Evolutionary conservation across 441 rosid species (phyloP).

Genomic region (Bruguiera hainesii): DNA sequence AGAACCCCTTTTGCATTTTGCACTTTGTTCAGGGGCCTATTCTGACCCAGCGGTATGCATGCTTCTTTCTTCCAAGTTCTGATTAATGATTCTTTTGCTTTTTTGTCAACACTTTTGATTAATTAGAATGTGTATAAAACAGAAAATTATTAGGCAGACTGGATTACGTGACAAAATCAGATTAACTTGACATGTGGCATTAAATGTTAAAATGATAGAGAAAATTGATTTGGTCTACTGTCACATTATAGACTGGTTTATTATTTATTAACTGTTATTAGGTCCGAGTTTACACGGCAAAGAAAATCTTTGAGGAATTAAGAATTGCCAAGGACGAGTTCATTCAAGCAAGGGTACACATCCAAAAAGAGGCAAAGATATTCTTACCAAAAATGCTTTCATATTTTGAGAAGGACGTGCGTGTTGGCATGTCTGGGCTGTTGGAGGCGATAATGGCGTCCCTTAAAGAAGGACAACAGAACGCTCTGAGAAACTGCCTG

Average conservation of each 20-base stretch:
- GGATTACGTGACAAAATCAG: background rate
- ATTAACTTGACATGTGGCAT: background rate
- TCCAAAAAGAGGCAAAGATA: slow-evolving; percentile 57
- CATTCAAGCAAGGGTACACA: slow-evolving; percentile 43
- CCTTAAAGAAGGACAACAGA: slow-evolving; percentile 44
- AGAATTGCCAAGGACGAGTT: slow-evolving; percentile 57
- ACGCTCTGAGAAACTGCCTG: slow-evolving; percentile 37
- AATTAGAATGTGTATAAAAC: background rate
- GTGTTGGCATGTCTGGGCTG: slow-evolving; percentile 37
- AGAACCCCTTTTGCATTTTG: slow-evolving; percentile 80
- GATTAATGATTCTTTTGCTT: background rate
- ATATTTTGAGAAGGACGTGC: slow-evolving; percentile 63
- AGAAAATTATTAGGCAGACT: background rate
- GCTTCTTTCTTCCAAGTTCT: background rate
- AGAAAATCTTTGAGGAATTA: slow-evolving; percentile 55
- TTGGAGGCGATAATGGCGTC: slow-evolving; percentile 36
- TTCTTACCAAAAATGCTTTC: slow-evolving; percentile 52
- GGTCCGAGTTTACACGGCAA: slow-evolving; percentile 64
- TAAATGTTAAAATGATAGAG: background rate
- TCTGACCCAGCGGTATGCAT: slow-evolving; percentile 64
- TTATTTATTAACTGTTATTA: slow-evolving; percentile 8
- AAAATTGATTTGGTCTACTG: background rate
- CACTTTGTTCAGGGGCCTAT: slow-evolving; percentile 67
- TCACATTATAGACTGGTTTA: background rate
- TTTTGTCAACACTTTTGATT: background rate